These are phyloP conservation scores for Paramecium pentaurelia DNA, from an alignment of 73 alveolate genomes.

Conservation along the genomic window DNA sequence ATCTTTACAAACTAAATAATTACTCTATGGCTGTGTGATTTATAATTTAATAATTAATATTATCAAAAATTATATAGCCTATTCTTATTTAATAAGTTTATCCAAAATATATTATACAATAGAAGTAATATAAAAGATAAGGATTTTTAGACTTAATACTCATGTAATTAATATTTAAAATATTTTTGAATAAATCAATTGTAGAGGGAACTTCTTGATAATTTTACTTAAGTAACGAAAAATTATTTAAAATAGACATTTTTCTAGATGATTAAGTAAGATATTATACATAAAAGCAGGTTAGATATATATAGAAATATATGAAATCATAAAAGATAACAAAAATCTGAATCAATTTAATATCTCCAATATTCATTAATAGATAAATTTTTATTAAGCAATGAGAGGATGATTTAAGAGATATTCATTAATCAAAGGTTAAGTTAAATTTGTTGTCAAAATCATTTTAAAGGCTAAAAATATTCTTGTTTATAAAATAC, in stretches of 20 bases:
- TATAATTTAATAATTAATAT: background rate
- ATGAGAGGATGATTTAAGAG: background rate
- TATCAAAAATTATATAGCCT: background rate
- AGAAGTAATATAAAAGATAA: background rate
- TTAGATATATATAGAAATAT: background rate
- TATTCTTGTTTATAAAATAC: background rate
- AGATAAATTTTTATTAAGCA: no score
- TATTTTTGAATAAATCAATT: no score
- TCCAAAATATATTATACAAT: background rate
- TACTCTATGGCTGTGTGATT: constrained; percentile 4
- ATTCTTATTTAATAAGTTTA: background rate
- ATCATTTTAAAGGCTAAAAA: background rate
- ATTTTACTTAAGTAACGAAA: no score
- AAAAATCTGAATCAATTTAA: background rate
- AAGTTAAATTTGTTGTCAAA: background rate
- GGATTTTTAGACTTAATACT: background rate
- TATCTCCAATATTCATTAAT: no score
- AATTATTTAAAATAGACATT: no score
- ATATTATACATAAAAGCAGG: background rate
- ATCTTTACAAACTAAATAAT: background rate
- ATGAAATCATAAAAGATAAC: background rate
- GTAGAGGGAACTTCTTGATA: no score
- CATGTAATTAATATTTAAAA: no score
- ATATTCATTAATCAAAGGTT: no score
- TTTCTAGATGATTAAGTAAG: background rate